Conservation (phyloP, 805 yeast species). For the Starmerella bombicola region DNA sequence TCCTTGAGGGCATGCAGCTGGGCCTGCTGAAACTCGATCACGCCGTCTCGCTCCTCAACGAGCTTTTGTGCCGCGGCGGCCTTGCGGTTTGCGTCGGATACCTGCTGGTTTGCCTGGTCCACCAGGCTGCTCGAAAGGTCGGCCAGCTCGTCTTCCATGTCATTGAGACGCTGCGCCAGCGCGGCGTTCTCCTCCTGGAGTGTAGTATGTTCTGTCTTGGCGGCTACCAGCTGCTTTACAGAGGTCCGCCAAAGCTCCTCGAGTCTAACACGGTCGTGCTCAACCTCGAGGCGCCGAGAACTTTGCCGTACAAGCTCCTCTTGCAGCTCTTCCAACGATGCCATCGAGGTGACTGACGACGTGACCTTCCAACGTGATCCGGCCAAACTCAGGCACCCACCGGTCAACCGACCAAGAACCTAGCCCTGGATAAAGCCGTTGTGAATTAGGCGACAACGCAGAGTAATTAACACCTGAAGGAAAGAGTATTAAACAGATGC, state of each 20-base stretch:
- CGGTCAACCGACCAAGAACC: no score
- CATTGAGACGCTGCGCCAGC: constrained; percentile 8
- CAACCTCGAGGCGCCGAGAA: constrained; percentile 26
- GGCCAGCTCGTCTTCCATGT: constrained; percentile 48
- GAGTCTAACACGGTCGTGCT: constrained; percentile 24
- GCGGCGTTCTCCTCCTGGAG: constrained; percentile 14
- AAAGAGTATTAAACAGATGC: no score
- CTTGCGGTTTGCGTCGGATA: constrained; percentile 63
- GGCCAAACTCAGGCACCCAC: neutral
- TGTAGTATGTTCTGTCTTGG: neutral
- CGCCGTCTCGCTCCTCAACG: constrained; percentile 52
- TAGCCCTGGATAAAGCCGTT: no score
- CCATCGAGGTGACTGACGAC: constrained; percentile 7
- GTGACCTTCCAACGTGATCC: neutral
- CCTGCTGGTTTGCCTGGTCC: constrained; percentile 51
- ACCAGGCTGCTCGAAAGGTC: constrained; percentile 42
- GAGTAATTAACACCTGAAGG: no score
- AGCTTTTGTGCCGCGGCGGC: constrained; percentile 45
- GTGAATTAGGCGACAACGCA: no score
- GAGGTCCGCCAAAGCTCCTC: constrained; percentile 24
- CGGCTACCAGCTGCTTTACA: constrained; percentile 17
- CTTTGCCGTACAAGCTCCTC: constrained; percentile 21
- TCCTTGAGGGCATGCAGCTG: constrained; percentile 49
- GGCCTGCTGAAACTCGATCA: constrained; percentile 50
- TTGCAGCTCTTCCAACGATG: constrained; percentile 17